phyloP scores from a whole-genome alignment of 2,329 filamentous ascomycete species.

The Cadophora sp. region DNA sequence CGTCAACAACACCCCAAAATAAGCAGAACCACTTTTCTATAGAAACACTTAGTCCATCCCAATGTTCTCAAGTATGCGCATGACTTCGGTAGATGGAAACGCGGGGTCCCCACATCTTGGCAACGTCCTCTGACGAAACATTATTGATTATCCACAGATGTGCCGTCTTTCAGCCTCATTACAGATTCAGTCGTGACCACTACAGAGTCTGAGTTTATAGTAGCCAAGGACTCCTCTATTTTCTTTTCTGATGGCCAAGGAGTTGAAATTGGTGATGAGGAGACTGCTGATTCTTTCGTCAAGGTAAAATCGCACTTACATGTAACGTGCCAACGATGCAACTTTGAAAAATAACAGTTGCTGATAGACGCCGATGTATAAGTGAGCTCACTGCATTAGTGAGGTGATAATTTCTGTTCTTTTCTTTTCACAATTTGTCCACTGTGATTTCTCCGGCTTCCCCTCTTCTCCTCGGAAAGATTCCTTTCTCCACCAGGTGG shows the following conservation, averaged over 20 bases:
- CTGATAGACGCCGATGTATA: background rate
- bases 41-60: too few relatives aligned
- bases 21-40: too few relatives aligned
- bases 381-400: background rate
- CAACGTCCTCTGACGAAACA: background rate
- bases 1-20: too few relatives aligned
- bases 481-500: too few relatives aligned
- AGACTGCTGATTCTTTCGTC: background rate
- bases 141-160: background rate
- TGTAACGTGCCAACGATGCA: background rate
- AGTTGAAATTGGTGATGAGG: background rate
- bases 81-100: conserved; percentile 1
- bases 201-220: background rate
- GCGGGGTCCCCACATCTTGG: conserved; percentile 9
- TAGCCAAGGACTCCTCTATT: background rate
- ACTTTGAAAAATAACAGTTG: background rate
- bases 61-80: background rate
- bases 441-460: too few relatives aligned
- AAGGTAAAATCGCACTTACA: too few relatives aligned
- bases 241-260: background rate
- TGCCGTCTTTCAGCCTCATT: background rate
- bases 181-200: background rate
- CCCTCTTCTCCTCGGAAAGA: too few relatives aligned
- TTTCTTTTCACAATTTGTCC: too few relatives aligned
- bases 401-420: too few relatives aligned